Percentiles rank a stretch among this genome's conserved stretches.
phyloP scores from a whole-genome alignment of 805 yeast genomes.

The Saturnispora quitensis region DNA sequence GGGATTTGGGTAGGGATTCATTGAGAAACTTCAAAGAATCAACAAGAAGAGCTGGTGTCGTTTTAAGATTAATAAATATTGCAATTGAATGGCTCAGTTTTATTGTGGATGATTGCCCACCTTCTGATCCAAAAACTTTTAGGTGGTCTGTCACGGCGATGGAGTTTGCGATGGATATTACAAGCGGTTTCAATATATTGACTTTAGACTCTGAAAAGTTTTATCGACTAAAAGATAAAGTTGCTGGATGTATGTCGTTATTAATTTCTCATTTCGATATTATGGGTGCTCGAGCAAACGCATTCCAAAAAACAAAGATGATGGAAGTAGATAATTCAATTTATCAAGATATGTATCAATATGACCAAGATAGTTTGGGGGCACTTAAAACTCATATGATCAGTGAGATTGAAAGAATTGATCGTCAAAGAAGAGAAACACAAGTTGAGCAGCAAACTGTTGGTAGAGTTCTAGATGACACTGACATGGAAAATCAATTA shows the following conservation, averaged over 20 bases:
- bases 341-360: constrained; percentile 44
- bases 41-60: constrained; percentile 55
- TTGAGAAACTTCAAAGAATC: constrained; percentile 33
- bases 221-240: constrained; percentile 60
- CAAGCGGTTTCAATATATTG: constrained; percentile 80
- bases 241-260: constrained; percentile 89
- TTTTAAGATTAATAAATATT: constrained; percentile 61
- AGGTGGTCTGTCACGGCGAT: constrained; percentile 94
- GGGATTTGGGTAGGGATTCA: constrained; percentile 73
- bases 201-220: constrained; percentile 75
- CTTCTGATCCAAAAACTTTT: constrained; percentile 84
- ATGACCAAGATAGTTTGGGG: constrained; percentile 43
- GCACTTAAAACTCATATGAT: constrained; percentile 61
- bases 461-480: constrained; percentile 85
- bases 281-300: constrained; percentile 93
- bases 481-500: constrained; percentile 80
- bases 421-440: constrained; percentile 39
- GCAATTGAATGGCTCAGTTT: constrained; percentile 89
- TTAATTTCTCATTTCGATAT: constrained; percentile 93
- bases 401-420: constrained; percentile 56
- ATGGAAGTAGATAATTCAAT: constrained; percentile 41
- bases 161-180: constrained; percentile 93
- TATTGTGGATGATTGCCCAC: constrained; percentile 88
- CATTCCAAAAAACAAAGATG: constrained; percentile 47
- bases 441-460: constrained; percentile 43